Conservation (phyloP, 805 yeast genomes). For the Myxozyma vanderwaltii region DNA sequence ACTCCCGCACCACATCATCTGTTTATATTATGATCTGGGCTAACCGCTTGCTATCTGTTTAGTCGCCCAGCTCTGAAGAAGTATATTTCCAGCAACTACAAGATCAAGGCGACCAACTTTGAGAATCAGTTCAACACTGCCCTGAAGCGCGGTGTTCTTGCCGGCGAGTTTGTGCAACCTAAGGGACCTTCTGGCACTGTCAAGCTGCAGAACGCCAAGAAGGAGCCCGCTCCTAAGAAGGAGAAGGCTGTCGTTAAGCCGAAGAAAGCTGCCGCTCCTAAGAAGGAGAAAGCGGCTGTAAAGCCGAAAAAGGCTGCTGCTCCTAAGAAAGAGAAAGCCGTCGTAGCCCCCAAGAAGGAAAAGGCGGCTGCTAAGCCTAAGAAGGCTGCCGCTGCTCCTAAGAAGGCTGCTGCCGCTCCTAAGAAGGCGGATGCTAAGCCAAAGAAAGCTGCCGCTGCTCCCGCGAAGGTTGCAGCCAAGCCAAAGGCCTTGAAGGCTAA, state of each 20-base stretch:
- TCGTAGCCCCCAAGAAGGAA: too few relatives aligned
- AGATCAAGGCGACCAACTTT: slow-evolving; percentile 62
- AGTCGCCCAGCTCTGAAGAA: slow-evolving; percentile 88
- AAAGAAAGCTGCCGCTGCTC: slow-evolving; percentile 16
- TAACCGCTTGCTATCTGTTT: neutral
- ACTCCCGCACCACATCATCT: neutral
- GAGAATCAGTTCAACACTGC: slow-evolving; percentile 76
- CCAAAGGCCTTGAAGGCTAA: slow-evolving; percentile 25
- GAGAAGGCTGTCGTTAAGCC: slow-evolving; percentile 38
- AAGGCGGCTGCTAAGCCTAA: slow-evolving; percentile 39
- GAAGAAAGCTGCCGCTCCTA: slow-evolving; percentile 30
- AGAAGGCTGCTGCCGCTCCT: slow-evolving; percentile 38
- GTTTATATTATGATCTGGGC: neutral
- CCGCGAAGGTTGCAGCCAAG: slow-evolving; percentile 32
- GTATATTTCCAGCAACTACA: slow-evolving; percentile 66
- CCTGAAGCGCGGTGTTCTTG: slow-evolving; percentile 74
- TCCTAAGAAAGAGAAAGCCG: slow-evolving; percentile 35
- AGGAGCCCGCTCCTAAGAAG: slow-evolving; percentile 38
- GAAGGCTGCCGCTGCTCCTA: slow-evolving; percentile 38
- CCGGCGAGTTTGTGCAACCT: slow-evolving; percentile 79
- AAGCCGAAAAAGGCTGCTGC: slow-evolving; percentile 24
- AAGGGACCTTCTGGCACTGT: slow-evolving; percentile 90
- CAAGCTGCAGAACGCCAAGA: slow-evolving; percentile 58
- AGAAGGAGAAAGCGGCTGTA: slow-evolving; percentile 35
- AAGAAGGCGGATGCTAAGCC: slow-evolving; percentile 28